These are phyloP conservation scores for Candolleomyces eurysporus DNA, from an alignment of 768 basidiomycete genomes.

Conservation along the genomic window DNA sequence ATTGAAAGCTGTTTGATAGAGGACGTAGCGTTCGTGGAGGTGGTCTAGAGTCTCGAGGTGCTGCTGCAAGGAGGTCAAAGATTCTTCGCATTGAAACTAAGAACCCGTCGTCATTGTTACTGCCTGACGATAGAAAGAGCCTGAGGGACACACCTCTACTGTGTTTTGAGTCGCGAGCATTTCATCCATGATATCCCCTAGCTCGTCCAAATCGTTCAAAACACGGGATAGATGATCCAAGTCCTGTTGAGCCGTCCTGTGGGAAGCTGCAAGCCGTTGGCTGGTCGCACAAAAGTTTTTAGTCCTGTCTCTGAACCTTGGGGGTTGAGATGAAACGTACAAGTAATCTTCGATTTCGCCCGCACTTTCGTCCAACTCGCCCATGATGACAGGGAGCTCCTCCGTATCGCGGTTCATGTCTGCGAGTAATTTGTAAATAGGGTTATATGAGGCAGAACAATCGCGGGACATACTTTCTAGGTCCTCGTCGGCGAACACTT, in stretches of 20 bases:
- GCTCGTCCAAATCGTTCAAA: slow-evolving; percentile 68
- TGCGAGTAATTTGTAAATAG: slow-evolving; percentile 22
- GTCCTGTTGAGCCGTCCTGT: slow-evolving; percentile 42
- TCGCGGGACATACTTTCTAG: slow-evolving; percentile 48
- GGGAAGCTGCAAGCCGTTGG: slow-evolving; percentile 45
- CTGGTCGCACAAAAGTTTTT: slow-evolving; percentile 31
- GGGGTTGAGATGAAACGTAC: slow-evolving; percentile 38
- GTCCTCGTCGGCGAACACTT: slow-evolving; percentile 65
- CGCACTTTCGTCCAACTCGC: slow-evolving; percentile 63
- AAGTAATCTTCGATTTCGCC: slow-evolving; percentile 51
- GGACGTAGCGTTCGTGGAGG: slow-evolving; percentile 62
- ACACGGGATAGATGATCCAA: slow-evolving; percentile 47
- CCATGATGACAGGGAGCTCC: slow-evolving; percentile 72
- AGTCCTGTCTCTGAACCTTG: slow-evolving; percentile 1
- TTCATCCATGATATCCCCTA: slow-evolving; percentile 76
- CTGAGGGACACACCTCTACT: slow-evolving; percentile 52
- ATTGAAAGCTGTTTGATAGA: slow-evolving; percentile 71
- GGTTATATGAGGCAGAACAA: background rate
- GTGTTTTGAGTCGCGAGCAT: slow-evolving; percentile 70
- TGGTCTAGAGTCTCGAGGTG: slow-evolving; percentile 62
- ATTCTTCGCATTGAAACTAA: slow-evolving; percentile 52
- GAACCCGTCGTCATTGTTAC: background rate
- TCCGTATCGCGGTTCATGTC: slow-evolving; percentile 82
- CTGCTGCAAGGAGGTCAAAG: slow-evolving; percentile 54
- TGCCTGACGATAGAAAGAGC: background rate